Base-by-base conservation (phyloP, 805 yeast species). In the Cyberlindnera bimundalis region DNA sequence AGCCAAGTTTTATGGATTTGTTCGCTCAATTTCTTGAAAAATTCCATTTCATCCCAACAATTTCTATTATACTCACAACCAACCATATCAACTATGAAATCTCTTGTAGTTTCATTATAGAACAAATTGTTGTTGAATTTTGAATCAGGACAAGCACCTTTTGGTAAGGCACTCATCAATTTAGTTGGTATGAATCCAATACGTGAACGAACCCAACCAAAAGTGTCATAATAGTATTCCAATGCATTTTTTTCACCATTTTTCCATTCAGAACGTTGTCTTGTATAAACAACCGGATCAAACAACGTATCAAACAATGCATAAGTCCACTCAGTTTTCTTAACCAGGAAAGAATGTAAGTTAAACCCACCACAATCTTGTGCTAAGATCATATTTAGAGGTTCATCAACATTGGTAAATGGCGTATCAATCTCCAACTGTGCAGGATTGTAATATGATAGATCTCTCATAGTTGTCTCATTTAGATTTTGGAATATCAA, bases 291-390 rank as follows among this genome's bases (percentile, higher is more conserved):
- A 5, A 67, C 62, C 4, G 73, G 73, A 37, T 68, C 73, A 61
- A 68, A 68, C n/a, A 67, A 43, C 4, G 59, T 40, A 47, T 68
- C 73, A 14, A 68, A 42, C 26, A 68, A 47, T 12, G 64, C 45
- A 24, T 58, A 58, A 2, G 71, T 50, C 73, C 72, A 68, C 24
- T 56, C 53, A 3, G 68, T 60, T 48, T 63, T 67, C 33, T 60
- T 61, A 23, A 68, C 54, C 16, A 68, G 49, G 43, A 68, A 91
- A 2, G 95, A 84, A 16, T 98, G 98, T 46, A 91, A 64, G 56
- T 88, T 89, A 70, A 91, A 93, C 2, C 99, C 99, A 46, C 96
- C 62, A 48, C 72, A 68, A 48, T 68, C 73, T 48, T 67, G 71
- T 0, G 70, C 51, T 20, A 68, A 33, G 16, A 68, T 54, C 38